Percentiles rank a stretch among this genome's conserved stretches.
Conservation (phyloP, 805 yeast genomes). For the Cyberlindnera amylophila region DNA sequence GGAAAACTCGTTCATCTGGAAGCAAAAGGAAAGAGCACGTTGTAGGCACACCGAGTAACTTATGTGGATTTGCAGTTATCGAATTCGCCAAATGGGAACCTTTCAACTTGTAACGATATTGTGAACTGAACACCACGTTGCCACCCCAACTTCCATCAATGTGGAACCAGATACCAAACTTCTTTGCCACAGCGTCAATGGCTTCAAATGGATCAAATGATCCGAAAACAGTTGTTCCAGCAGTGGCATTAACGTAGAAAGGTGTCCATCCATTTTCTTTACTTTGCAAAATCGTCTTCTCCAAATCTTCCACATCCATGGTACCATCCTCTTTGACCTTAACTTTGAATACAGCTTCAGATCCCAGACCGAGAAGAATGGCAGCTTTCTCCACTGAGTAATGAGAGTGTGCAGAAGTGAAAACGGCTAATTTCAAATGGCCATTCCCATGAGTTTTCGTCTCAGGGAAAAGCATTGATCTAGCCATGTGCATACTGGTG, state of each 20-base stretch:
- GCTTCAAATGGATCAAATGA: conserved; percentile 67
- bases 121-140: conserved; percentile 63
- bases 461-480: conserved; percentile 62
- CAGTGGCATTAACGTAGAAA: conserved; percentile 74
- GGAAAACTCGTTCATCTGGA: conserved; percentile 64
- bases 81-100: conserved; percentile 72
- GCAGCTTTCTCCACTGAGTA: conserved; percentile 82
- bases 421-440: conserved; percentile 57
- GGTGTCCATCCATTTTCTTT: conserved; percentile 60
- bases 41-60: conserved; percentile 83
- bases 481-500: conserved; percentile 74
- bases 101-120: conserved; percentile 40
- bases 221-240: conserved; percentile 87
- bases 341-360: conserved; percentile 57
- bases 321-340: conserved; percentile 52
- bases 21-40: conserved; percentile 70
- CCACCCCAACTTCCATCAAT: conserved; percentile 94
- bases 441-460: conserved; percentile 61
- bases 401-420: conserved; percentile 68
- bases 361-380: conserved; percentile 69
- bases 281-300: conserved; percentile 40
- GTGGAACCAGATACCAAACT: conserved; percentile 68
- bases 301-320: conserved; percentile 49
- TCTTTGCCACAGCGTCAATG: conserved; percentile 50
- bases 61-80: conserved; percentile 80